phyloP scores from a whole-genome alignment of 345 rosid species.

The Pistacia atlantica region DNA sequence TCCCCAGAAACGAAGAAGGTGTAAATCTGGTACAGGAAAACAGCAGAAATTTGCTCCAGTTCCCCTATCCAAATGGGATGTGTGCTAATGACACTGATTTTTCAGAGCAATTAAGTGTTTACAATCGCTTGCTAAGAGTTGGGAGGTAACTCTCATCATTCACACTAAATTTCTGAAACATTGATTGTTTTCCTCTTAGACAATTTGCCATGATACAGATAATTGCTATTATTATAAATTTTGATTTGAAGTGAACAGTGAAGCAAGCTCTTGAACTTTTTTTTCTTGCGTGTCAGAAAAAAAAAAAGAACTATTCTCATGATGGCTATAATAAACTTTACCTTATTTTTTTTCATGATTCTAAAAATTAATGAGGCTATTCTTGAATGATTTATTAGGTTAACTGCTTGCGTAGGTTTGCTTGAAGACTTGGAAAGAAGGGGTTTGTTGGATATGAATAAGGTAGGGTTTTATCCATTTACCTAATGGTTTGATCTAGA shows the following conservation, averaged over 20 bases:
- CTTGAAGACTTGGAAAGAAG: constrained; percentile 73
- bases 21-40: constrained; percentile 36
- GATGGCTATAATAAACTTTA: background rate
- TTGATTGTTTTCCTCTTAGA: background rate
- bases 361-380: constrained; percentile 22
- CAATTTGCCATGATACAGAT: background rate
- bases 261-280: constrained; percentile 13
- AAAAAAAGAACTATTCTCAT: constrained; percentile 5
- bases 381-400: constrained; percentile 42
- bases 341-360: constrained; percentile 8
- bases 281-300: background rate
- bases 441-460: constrained; percentile 74
- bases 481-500: background rate
- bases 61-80: constrained; percentile 36
- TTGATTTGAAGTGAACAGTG: background rate
- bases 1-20: constrained; percentile 36
- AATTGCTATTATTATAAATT: background rate
- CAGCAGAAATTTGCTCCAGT: constrained; percentile 34
- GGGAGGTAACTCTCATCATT: constrained; percentile 61
- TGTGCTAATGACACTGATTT: constrained; percentile 35
- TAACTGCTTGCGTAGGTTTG: constrained; percentile 67
- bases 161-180: constrained; percentile 10
- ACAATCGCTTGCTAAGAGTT: constrained; percentile 57
- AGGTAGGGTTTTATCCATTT: constrained; percentile 44
- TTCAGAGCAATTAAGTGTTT: constrained; percentile 38